Percentiles rank a stretch among this genome's conserved stretches.
Evolutionary conservation across 495 filamentous ascomycete genomes (phyloP).

Genomic region (Aspergillus indologenus): DNA sequence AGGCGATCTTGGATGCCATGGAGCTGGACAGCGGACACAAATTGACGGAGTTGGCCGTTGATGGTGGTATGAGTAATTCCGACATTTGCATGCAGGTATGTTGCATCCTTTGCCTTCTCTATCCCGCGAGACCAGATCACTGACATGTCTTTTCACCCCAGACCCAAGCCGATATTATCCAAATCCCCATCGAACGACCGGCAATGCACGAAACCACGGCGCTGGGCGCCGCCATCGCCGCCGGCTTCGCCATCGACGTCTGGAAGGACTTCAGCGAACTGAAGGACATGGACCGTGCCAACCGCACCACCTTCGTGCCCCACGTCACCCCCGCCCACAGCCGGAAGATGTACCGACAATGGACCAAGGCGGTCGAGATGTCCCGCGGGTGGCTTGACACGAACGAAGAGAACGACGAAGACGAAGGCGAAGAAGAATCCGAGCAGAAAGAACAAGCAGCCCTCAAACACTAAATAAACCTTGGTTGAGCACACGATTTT

Average conservation of each 20-base stretch:
- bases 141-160: slow-evolving; percentile 28
- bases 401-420: slow-evolving; percentile 40
- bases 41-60: slow-evolving; percentile 75
- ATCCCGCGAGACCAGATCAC: not conserved
- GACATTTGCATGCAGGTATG: slow-evolving; percentile 89
- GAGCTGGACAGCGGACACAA: slow-evolving; percentile 81
- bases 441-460: no score
- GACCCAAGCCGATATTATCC: slow-evolving; percentile 88
- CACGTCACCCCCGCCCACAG: slow-evolving; percentile 58
- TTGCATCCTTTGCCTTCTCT: not conserved
- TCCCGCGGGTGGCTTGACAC: slow-evolving; percentile 74
- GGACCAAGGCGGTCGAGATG: slow-evolving; percentile 88
- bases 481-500: slow-evolving; percentile 2
- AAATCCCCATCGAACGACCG: slow-evolving; percentile 83
- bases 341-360: slow-evolving; percentile 68
- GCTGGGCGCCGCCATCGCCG: slow-evolving; percentile 90
- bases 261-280: slow-evolving; percentile 82
- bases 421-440: slow-evolving; percentile 20
- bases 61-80: slow-evolving; percentile 93
- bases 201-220: slow-evolving; percentile 93
- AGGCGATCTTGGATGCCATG: slow-evolving; percentile 94
- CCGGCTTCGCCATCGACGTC: slow-evolving; percentile 79
- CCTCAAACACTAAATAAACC: no score
- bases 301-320: slow-evolving; percentile 72
- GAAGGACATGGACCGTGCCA: slow-evolving; percentile 70